A percentile compares a stretch with the other conserved stretches of the same genome.
These are phyloP conservation scores for Echinochloa phyllopogon DNA, from an alignment of 176 grass and related monocot species.

Conservation along the genomic window DNA sequence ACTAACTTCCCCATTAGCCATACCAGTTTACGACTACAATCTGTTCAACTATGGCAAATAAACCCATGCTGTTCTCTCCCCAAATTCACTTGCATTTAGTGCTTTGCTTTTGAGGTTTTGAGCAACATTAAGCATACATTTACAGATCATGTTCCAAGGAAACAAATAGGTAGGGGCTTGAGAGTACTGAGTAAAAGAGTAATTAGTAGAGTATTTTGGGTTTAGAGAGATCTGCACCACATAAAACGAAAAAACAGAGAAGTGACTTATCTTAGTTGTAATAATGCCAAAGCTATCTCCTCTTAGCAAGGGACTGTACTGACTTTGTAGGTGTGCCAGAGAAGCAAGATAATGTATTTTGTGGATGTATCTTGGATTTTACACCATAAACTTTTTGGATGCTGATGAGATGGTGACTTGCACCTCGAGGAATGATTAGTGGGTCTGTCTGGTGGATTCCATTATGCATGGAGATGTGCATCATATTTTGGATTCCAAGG, in stretches of 20 bases:
- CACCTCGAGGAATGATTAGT: constrained; percentile 54
- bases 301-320: constrained; percentile 18
- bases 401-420: constrained; percentile 37
- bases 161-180: not conserved
- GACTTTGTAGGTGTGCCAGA: constrained; percentile 6
- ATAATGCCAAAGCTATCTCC: not conserved
- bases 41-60: not conserved
- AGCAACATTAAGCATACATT: not conserved
- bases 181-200: not conserved
- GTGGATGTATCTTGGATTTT: constrained; percentile 48
- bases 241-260: not conserved
- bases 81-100: not conserved
- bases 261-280: not conserved
- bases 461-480: constrained; percentile 8
- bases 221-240: not conserved
- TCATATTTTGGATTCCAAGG: constrained; percentile 39
- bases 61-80: not conserved
- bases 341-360: constrained; percentile 52
- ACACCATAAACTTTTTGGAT: constrained; percentile 43
- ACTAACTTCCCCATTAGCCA: not conserved
- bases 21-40: constrained; percentile 8
- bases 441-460: constrained; percentile 36
- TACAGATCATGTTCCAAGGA: not conserved
- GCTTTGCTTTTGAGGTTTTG: constrained; percentile 2
- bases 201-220: not conserved